A percentile compares a stretch with the other conserved stretches of the same genome.
Conservation (phyloP, 352 stramenopile genomes). For the Pythium scleroteichum region DNA sequence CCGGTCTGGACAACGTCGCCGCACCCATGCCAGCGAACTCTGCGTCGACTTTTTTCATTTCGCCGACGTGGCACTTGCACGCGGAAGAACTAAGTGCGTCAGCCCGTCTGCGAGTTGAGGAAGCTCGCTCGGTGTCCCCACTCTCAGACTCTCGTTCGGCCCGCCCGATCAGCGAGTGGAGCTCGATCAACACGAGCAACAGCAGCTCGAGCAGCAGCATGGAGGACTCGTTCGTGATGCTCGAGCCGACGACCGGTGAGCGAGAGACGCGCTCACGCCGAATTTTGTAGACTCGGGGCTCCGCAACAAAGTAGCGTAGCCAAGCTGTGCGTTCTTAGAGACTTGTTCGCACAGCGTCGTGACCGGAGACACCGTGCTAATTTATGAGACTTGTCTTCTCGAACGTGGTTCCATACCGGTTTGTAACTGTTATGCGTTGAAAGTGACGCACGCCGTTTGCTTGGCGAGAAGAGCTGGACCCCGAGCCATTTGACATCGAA, state of each 20-base stretch:
- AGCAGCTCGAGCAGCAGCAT: constrained; percentile 30
- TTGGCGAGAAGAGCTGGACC: too few relatives aligned
- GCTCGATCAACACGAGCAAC: constrained; percentile 14
- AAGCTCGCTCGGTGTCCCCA: too few relatives aligned
- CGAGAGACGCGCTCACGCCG: constrained; percentile 7
- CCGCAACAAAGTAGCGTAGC: neutral
- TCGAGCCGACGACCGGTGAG: constrained; percentile 38
- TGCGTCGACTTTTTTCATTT: constrained; percentile 82
- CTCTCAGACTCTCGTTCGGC: neutral
- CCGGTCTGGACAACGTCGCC: constrained; percentile 41
- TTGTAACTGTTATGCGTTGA: constrained; percentile 17
- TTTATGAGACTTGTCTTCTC: neutral
- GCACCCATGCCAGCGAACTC: constrained; percentile 22
- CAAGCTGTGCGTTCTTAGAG: neutral
- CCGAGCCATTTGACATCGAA: neutral
- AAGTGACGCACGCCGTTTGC: constrained; percentile 5
- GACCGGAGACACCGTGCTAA: too few relatives aligned
- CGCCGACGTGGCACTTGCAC: constrained; percentile 75
- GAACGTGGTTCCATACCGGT: neutral
- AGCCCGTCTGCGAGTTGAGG: constrained; percentile 35
- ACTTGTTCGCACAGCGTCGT: neutral
- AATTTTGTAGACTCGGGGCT: constrained; percentile 24
- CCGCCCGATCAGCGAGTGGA: constrained; percentile 22
- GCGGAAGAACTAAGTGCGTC: constrained; percentile 78
- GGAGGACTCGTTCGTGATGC: constrained; percentile 77